phyloP scores from a whole-genome alignment of 2,329 filamentous ascomycete species.

The Pseudogymnoascus sp. region DNA sequence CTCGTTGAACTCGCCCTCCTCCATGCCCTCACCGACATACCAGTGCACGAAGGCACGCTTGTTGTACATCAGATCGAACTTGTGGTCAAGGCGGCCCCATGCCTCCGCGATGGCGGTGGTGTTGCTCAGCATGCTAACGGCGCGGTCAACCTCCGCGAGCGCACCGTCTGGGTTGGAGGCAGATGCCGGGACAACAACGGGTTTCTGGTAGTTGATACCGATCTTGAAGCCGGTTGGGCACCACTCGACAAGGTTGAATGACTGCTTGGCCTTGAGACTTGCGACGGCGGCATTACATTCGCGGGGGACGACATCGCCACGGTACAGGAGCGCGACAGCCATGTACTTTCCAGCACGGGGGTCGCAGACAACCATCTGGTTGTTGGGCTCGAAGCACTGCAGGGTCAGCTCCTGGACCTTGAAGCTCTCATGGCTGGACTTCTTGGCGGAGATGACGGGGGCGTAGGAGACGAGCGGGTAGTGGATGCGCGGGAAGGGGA shows the following conservation, averaged over 20 bases:
- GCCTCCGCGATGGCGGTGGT: constrained; percentile 61
- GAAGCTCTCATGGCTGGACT: constrained; percentile 59
- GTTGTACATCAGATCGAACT: constrained; percentile 64
- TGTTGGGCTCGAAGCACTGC: constrained; percentile 60
- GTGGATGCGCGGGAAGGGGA: constrained; percentile 61
- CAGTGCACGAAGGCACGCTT: constrained; percentile 66
- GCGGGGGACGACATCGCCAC: constrained; percentile 57
- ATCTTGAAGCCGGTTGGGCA: constrained; percentile 64
- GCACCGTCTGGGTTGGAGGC: constrained; percentile 34
- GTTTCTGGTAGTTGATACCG: constrained; percentile 60
- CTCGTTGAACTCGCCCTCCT: constrained; percentile 61
- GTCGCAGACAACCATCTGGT: constrained; percentile 65
- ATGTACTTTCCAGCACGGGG: constrained; percentile 62
- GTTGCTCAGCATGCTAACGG: constrained; percentile 58
- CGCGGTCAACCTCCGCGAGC: constrained; percentile 46
- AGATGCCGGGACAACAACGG: constrained; percentile 40
- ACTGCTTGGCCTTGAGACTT: constrained; percentile 55
- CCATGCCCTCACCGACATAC: constrained; percentile 66
- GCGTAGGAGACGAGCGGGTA: constrained; percentile 61
- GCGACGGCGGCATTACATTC: constrained; percentile 54
- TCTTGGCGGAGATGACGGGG: constrained; percentile 53
- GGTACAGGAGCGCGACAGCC: constrained; percentile 60
- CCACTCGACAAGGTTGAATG: constrained; percentile 62
- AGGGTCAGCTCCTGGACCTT: constrained; percentile 58
- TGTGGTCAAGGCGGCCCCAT: constrained; percentile 57